Percentiles rank a stretch among this genome's conserved stretches.
Evolutionary conservation across 768 basidiomycete species (phyloP).

Genomic region (Tephrocybe sp.): DNA sequence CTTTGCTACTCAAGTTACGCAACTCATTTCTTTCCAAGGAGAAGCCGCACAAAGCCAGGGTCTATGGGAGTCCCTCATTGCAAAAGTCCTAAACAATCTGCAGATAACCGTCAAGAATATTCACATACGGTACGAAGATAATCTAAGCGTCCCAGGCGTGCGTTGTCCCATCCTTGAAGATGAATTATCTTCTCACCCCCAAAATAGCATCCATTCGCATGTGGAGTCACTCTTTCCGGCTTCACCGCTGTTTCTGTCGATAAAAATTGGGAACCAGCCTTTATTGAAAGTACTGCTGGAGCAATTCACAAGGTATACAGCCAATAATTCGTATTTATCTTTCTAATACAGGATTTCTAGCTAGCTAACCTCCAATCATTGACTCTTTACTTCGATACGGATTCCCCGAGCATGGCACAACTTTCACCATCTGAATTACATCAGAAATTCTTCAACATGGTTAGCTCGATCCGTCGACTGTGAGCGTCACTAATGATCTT

Average conservation of each 20-base stretch:
- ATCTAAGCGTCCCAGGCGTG: conserved; percentile 88
- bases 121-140: conserved; percentile 95
- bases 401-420: conserved; percentile 76
- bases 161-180: conserved; percentile 24
- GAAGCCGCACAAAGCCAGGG: conserved; percentile 78
- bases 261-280: conserved; percentile 82
- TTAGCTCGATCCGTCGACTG: conserved; percentile 23
- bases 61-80: conserved; percentile 75
- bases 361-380: conserved; percentile 84
- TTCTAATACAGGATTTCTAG: conserved; percentile 33
- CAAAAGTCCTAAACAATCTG: conserved; percentile 92
- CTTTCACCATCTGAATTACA: conserved; percentile 62
- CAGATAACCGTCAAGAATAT: conserved; percentile 96
- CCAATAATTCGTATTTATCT: neutral
- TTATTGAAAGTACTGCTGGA: conserved; percentile 86
- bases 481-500: neutral
- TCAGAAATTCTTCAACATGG: conserved; percentile 73
- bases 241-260: conserved; percentile 91
- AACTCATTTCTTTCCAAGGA: conserved; percentile 23
- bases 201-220: conserved; percentile 87
- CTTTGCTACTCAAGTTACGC: neutral
- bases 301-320: conserved; percentile 80
- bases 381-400: conserved; percentile 94
- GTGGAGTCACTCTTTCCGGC: conserved; percentile 81
- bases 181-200: conserved; percentile 6